Base-by-base conservation (phyloP, 345 rosid species). In the Microthlaspi erraticum region DNA sequence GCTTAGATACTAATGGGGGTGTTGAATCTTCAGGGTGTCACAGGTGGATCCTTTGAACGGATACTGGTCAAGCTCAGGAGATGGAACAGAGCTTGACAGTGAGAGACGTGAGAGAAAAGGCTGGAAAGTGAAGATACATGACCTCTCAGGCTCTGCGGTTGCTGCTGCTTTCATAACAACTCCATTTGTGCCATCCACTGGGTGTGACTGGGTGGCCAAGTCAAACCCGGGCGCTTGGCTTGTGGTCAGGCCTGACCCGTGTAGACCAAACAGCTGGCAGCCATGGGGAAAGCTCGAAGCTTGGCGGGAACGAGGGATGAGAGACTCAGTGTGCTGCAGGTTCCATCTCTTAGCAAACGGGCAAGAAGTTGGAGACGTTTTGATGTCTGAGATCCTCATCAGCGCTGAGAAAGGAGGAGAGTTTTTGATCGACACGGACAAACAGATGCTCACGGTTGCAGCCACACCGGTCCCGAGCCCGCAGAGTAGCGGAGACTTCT, bases 281-380 rank as follows among this genome's bases (percentile, higher is more conserved):
- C 98, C 98, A 6, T 93, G 98, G 97, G 97, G 97, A 80, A 93
- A 86, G 83, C 92, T 93, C 0, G 96, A 93, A 78, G 96, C 89
- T 3, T 93, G 98, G 98, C 92, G 96, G 5, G 98, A 93, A 75
- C 96, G 98, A 3, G 93, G 98, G 61, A 77, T 88, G 48, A 83
- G 97, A 76, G 97, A 93, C 79, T 82, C 96, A 0, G 68, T 93
- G 1, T 93, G 97, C 82, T 88, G 93, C 79, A 81, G 93, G 42
- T 93, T 93, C 70, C 92, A 88, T 75, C 86, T 93, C 66, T 72
- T 93, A 31, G 87, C 98, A 0, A 91, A 88, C 70, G 88, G 76
- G 57, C 86, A 86, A 77, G 97, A 88, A 42, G 84, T 83, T 58
- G 96, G 89, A 1, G 90, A 86, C 41, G 87, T 88, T 69, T 85